Base-by-base conservation (phyloP, 768 basidiomycete genomes). In the Xerocomellus dryophilus region DNA sequence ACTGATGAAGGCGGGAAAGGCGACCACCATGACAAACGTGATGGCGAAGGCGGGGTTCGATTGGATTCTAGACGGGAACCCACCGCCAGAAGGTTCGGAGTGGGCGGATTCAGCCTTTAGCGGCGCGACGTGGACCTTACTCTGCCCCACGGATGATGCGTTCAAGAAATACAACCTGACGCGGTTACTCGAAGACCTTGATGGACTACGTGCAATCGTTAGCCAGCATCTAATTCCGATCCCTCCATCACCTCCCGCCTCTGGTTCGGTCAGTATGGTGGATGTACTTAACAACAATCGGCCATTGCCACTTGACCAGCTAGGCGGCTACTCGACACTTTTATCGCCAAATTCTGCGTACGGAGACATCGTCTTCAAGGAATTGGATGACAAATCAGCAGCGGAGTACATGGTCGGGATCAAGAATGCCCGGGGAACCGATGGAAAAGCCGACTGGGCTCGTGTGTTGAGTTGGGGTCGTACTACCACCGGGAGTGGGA, bases 111-210 rank as follows among this genome's bases (percentile, higher is more conserved):
- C 69, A 51, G 77, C 72, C 42, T 62, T 79, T n/a, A 64, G 67
- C 18, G 78, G 75, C 23, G 71, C 69, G 9, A 85, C 86, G 4
- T 98, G 95, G 86, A 96, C 93, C 2, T 70, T 99, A 5, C 78
- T 99, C 20, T 94, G 90, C 60, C 97, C 97, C 4, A 83, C 84
- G 7, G 97, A 99, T 64, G 86, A 88, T 53, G 94, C 96, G 0
- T 97, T 98, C 79, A 87, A 93, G 66, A 74, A 81, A 20, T 73
- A 88, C 69, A 95, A 98, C 73, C 71, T 98, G 53, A 93, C 93
- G 0, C 69, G 72, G 54, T 69, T 93, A 21, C 85, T 84, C 57
- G 78, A 77, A 25, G 79, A 91, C 63, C 54, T 71, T 11, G 76
- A 81, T 4, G 63, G 62, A 7, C 73, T 92, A 44, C 78, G 76